A percentile compares a stretch with the other conserved stretches of the same genome.
These are phyloP conservation scores for Mycena floridula DNA, from an alignment of 768 basidiomycete genomes.

Conservation along the genomic window DNA sequence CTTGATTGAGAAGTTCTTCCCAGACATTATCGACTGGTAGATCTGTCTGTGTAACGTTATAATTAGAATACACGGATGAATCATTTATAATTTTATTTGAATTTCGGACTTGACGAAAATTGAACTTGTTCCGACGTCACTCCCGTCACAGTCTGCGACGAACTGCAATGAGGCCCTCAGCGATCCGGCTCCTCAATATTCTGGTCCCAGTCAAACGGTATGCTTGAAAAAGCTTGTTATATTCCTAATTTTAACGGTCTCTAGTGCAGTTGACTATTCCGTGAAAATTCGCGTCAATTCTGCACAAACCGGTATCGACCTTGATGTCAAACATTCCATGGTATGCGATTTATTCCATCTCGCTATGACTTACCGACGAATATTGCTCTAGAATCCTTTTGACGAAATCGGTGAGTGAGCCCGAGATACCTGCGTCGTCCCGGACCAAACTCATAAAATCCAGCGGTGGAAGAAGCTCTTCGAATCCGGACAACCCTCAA, in stretches of 20 bases:
- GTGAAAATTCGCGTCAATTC: slow-evolving; percentile 98
- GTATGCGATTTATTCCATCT: too few relatives aligned
- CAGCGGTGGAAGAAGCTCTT: slow-evolving; percentile 96
- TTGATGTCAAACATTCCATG: slow-evolving; percentile 99
- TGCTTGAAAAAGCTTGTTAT: slow-evolving; percentile 8
- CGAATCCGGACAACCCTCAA: slow-evolving; percentile 85
- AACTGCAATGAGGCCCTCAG: slow-evolving; percentile 66
- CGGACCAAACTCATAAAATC: too few relatives aligned
- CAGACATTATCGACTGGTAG: too few relatives aligned
- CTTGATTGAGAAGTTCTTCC: too few relatives aligned
- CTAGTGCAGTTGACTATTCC: slow-evolving; percentile 90
- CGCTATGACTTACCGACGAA: not conserved
- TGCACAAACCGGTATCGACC: slow-evolving; percentile 91
- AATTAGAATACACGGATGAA: too few relatives aligned
- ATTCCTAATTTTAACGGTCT: not conserved
- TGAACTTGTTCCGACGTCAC: too few relatives aligned
- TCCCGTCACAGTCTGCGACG: too few relatives aligned
- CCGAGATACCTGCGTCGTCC: not conserved
- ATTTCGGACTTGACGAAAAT: too few relatives aligned
- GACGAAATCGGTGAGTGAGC: slow-evolving; percentile 83
- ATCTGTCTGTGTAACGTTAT: too few relatives aligned
- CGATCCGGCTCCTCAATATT: slow-evolving; percentile 72
- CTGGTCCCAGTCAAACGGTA: slow-evolving; percentile 93
- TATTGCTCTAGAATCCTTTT: slow-evolving; percentile 90
- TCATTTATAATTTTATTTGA: too few relatives aligned